phyloP scores from a whole-genome alignment of 345 rosid genomes.

The Pistacia vera region DNA sequence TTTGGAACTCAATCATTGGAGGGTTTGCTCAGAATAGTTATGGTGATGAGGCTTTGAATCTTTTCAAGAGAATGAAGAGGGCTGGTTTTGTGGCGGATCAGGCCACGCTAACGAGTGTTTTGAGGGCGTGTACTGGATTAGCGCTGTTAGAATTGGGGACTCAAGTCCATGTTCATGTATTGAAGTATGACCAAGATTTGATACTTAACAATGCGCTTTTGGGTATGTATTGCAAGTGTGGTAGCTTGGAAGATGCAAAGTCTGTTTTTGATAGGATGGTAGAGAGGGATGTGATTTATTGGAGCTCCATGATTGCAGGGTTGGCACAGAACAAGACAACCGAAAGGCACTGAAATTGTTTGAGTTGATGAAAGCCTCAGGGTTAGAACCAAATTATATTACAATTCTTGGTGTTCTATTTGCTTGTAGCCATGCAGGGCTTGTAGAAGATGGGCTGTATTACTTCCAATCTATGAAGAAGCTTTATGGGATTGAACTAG shows the following conservation, averaged over 20 bases:
- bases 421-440: conserved; percentile 79
- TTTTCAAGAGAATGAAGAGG: conserved; percentile 67
- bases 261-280: conserved; percentile 46
- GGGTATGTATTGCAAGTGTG: conserved; percentile 81
- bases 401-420: conserved; percentile 65
- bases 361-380: conserved; percentile 38
- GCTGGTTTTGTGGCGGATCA: conserved; percentile 36
- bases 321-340: conserved; percentile 70
- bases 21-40: conserved; percentile 71
- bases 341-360: conserved; percentile 56
- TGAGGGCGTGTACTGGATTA: conserved; percentile 69
- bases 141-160: conserved; percentile 63
- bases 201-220: conserved; percentile 68
- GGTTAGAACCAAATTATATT: conserved; percentile 60
- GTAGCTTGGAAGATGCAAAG: conserved; percentile 63
- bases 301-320: conserved; percentile 84
- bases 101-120: conserved; percentile 58
- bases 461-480: conserved; percentile 64
- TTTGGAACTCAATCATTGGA: conserved; percentile 79
- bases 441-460: conserved; percentile 60
- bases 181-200: conserved; percentile 62
- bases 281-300: conserved; percentile 66
- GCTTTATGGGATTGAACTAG: conserved; percentile 60
- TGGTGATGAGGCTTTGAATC: conserved; percentile 50
- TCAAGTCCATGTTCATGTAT: conserved; percentile 70